Conservation (phyloP, 192 early-diverging fungal species). For the Entophlyctis luteolus region DNA sequence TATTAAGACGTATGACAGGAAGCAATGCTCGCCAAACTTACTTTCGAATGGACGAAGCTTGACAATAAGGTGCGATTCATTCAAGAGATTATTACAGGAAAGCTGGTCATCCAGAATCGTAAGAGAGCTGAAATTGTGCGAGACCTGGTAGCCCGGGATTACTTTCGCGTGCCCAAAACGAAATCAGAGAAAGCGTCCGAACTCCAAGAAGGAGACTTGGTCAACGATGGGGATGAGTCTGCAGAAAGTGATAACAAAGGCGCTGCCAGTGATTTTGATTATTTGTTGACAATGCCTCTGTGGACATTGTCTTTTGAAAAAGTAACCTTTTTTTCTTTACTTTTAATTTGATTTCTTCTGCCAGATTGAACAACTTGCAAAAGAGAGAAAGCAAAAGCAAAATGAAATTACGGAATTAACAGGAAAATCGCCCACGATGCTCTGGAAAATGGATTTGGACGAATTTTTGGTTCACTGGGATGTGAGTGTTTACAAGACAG, state of each 20-base stretch:
- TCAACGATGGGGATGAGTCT: slow-evolving; percentile 42
- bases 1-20: slow-evolving; percentile 33
- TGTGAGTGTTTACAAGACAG: slow-evolving; percentile 20
- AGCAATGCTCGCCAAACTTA: slow-evolving; percentile 57
- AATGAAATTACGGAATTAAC: slow-evolving; percentile 64
- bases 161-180: slow-evolving; percentile 53
- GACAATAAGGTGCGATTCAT: slow-evolving; percentile 89
- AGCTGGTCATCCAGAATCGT: slow-evolving; percentile 78
- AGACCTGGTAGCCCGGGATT: slow-evolving; percentile 66
- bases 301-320: slow-evolving; percentile 88
- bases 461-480: slow-evolving; percentile 81
- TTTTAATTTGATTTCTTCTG: not conserved
- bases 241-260: not conserved
- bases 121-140: slow-evolving; percentile 73
- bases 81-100: slow-evolving; percentile 79
- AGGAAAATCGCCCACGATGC: slow-evolving; percentile 60
- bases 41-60: slow-evolving; percentile 61
- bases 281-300: slow-evolving; percentile 84
- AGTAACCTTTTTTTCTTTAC: slow-evolving; percentile 22
- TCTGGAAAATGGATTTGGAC: slow-evolving; percentile 88
- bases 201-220: slow-evolving; percentile 26
- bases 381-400: slow-evolving; percentile 65
- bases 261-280: slow-evolving; percentile 65
- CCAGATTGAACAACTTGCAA: slow-evolving; percentile 68
- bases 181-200: slow-evolving; percentile 13